These are phyloP conservation scores for Panus rudis DNA, from an alignment of 768 basidiomycete species.

Conservation along the genomic window DNA sequence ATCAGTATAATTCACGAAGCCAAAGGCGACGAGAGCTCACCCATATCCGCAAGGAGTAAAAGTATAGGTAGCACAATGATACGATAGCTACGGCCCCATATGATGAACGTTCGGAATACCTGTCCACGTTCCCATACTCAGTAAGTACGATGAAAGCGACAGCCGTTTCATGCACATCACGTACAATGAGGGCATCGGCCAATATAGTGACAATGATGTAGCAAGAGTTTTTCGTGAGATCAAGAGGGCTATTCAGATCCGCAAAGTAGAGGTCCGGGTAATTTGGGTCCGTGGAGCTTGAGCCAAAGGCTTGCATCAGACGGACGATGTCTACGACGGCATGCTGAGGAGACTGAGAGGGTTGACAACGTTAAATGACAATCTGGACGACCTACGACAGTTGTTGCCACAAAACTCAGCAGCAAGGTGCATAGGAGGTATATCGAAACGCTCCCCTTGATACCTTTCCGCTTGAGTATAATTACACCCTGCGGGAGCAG, in stretches of 20 bases:
- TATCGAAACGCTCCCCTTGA: background rate
- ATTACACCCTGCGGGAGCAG: constrained; percentile 4
- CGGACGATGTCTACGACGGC: constrained; percentile 20
- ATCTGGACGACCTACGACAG: constrained; percentile 8
- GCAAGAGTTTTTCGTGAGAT: constrained; percentile 20
- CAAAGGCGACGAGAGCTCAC: constrained; percentile 9
- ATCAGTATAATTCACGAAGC: too few species aligned
- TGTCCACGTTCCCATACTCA: constrained; percentile 2
- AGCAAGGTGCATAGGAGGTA: constrained; percentile 7
- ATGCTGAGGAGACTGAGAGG: constrained; percentile 13
- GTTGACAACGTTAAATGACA: too few species aligned
- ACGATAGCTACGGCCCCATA: constrained; percentile 18
- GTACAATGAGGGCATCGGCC: constrained; percentile 24
- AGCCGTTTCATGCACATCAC: background rate
- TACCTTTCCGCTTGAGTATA: background rate
- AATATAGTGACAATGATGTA: constrained; percentile 21
- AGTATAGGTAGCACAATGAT: constrained; percentile 16
- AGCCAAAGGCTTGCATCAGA: constrained; percentile 19
- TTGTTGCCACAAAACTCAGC: constrained; percentile 7
- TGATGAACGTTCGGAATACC: constrained; percentile 21
- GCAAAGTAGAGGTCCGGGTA: constrained; percentile 16
- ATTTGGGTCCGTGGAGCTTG: constrained; percentile 7
- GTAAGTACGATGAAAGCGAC: background rate
- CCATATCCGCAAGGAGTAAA: constrained; percentile 22
- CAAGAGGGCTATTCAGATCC: constrained; percentile 16